These are phyloP conservation scores for Chaetoceros muelleri DNA, from an alignment of 108 stramenopile species.

Conservation along the genomic window DNA sequence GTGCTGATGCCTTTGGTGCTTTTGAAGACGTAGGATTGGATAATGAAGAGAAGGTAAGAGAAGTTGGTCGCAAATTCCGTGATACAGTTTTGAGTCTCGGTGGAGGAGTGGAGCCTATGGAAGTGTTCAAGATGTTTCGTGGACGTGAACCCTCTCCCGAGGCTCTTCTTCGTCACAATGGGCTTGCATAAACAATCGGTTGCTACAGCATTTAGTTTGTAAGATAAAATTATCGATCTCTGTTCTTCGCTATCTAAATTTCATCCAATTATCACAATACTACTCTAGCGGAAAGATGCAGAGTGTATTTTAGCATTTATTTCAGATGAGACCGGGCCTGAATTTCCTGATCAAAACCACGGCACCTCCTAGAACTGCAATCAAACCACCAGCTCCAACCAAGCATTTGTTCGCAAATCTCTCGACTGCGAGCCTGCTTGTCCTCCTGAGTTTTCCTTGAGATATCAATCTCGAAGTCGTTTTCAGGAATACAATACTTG, in stretches of 20 bases:
- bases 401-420: neutral
- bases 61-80: constrained; percentile 81
- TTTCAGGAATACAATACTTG: constrained; percentile 62
- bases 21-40: constrained; percentile 98
- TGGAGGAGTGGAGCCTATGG: constrained; percentile 80
- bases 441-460: neutral
- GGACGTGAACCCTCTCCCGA: constrained; percentile 93
- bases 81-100: constrained; percentile 89
- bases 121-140: constrained; percentile 92
- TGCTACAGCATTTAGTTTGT: too few species aligned
- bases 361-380: neutral
- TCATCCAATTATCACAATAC: too few species aligned
- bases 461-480: neutral
- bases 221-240: too few species aligned
- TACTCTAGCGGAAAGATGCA: too few species aligned
- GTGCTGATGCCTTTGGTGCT: constrained; percentile 94
- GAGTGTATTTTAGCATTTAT: too few species aligned
- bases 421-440: neutral
- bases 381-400: neutral
- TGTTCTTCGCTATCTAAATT: too few species aligned
- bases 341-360: neutral
- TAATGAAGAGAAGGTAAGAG: constrained; percentile 81
- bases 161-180: constrained; percentile 91
- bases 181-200: constrained; percentile 52
- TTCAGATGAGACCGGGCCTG: neutral